A percentile compares a stretch with the other conserved stretches of the same genome.
These are phyloP conservation scores for Talaromyces sp. DNA, from an alignment of 2,329 filamentous ascomycete species.

Conservation along the genomic window DNA sequence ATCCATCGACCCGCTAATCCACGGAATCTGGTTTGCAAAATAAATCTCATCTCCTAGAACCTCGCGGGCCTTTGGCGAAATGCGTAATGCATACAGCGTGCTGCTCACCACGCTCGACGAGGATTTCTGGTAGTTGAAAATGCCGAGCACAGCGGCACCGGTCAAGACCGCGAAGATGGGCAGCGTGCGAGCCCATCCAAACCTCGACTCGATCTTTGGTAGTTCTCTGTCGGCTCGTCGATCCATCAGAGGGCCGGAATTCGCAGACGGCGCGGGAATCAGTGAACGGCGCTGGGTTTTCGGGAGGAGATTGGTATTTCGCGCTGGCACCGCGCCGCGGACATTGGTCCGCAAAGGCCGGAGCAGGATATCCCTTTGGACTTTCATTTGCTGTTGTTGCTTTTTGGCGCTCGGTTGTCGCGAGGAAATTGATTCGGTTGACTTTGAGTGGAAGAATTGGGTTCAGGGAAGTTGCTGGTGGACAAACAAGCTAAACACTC, in stretches of 20 bases:
- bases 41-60: conserved; percentile 82
- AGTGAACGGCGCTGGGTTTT: conserved; percentile 35
- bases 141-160: conserved; percentile 66
- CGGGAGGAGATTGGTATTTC: conserved; percentile 4
- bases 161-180: conserved; percentile 75
- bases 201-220: conserved; percentile 39
- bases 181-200: conserved; percentile 65
- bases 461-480: not conserved
- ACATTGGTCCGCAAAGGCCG: conserved; percentile 3
- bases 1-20: conserved; percentile 84
- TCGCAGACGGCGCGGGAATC: conserved; percentile 45
- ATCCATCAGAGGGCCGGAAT: conserved; percentile 47
- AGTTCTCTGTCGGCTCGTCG: conserved; percentile 50
- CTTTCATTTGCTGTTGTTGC: conserved; percentile 1
- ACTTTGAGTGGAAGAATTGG: not conserved
- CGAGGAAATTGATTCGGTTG: not conserved
- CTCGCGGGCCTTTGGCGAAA: conserved; percentile 65
- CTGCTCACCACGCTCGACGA: conserved; percentile 81
- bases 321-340: not conserved
- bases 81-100: conserved; percentile 86
- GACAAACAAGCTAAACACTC: not conserved
- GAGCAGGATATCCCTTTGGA: not conserved
- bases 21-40: conserved; percentile 71
- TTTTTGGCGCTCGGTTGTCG: not conserved
- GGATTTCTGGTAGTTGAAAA: conserved; percentile 99